Conservation (phyloP, 2,329 filamentous ascomycete genomes). For the Aspergillus transmontanensis region DNA sequence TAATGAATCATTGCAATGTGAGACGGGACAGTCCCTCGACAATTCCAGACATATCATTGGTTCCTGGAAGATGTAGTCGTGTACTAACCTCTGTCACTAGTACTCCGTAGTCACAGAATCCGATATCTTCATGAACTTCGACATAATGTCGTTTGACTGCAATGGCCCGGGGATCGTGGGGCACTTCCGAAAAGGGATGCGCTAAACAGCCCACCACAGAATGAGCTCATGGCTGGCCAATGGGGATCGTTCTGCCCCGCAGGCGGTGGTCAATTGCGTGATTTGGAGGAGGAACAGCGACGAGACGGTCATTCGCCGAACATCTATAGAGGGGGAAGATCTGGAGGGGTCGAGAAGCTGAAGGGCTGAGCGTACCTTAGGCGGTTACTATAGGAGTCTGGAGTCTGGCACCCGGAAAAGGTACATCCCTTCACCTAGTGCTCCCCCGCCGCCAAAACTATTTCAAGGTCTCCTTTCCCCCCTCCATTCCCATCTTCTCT, state of each 20-base stretch:
- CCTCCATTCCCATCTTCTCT: conserved; percentile 4
- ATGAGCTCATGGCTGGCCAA: conserved; percentile 29
- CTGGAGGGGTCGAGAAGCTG: conserved; percentile 12
- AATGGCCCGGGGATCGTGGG: background rate
- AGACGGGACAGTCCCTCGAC: background rate
- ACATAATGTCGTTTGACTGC: background rate
- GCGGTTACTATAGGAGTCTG: background rate
- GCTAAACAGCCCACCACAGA: conserved; percentile 30
- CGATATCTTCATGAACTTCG: background rate
- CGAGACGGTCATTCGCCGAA: conserved; percentile 19
- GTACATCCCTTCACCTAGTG: background rate
- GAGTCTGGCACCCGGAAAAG: background rate
- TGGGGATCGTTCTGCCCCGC: conserved; percentile 29
- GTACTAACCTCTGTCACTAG: background rate
- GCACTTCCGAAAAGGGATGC: conserved; percentile 2
- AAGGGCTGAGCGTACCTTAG: background rate
- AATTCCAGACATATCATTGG: background rate
- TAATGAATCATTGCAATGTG: background rate
- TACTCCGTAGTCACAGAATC: background rate
- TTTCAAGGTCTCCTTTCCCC: conserved; percentile 16
- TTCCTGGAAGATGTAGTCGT: background rate
- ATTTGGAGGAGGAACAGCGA: conserved; percentile 23
- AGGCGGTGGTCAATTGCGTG: conserved; percentile 40
- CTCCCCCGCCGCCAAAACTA: conserved; percentile 9
- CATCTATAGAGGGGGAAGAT: conserved; percentile 17